Evolutionary conservation across 148 eudicot genomes (phyloP).

Genomic region (Rhododendron henanense): DNA sequence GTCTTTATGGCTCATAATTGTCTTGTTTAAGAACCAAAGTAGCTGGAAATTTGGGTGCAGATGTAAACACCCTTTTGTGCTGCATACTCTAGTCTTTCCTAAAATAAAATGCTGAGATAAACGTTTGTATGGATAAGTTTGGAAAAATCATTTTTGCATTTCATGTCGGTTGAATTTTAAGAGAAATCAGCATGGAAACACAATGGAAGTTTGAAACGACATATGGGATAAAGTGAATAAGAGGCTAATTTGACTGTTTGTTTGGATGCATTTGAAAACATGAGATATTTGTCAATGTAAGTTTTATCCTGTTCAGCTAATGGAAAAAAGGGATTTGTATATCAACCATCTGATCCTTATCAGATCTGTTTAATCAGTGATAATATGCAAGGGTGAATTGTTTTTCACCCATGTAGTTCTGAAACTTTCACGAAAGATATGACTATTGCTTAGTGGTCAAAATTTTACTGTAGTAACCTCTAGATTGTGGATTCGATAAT

Average conservation of each 20-base stretch:
- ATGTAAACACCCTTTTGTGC: not conserved
- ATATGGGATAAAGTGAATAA: too few species aligned
- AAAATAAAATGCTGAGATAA: not conserved
- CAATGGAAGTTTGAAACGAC: not conserved
- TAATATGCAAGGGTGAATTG: not conserved
- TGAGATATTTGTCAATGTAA: not conserved
- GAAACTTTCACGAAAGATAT: not conserved
- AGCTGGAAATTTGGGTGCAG: not conserved
- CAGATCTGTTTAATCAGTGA: not conserved
- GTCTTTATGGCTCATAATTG: not conserved
- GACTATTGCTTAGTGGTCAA: not conserved
- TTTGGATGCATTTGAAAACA: not conserved
- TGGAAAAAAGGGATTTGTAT: not conserved
- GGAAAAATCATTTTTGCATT: not conserved
- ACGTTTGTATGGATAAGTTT: not conserved
- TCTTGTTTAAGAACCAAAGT: not conserved
- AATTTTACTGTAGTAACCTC: not conserved
- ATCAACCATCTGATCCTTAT: not conserved
- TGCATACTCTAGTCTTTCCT: not conserved
- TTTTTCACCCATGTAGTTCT: not conserved
- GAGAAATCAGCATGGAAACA: not conserved
- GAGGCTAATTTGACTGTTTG: not conserved
- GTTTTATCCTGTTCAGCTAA: not conserved
- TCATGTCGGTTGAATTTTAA: not conserved
- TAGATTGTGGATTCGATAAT: not conserved